A percentile compares a stretch with the other conserved stretches of the same genome.
phyloP scores from a whole-genome alignment of 306 rosid species.

The Vicia villosa region DNA sequence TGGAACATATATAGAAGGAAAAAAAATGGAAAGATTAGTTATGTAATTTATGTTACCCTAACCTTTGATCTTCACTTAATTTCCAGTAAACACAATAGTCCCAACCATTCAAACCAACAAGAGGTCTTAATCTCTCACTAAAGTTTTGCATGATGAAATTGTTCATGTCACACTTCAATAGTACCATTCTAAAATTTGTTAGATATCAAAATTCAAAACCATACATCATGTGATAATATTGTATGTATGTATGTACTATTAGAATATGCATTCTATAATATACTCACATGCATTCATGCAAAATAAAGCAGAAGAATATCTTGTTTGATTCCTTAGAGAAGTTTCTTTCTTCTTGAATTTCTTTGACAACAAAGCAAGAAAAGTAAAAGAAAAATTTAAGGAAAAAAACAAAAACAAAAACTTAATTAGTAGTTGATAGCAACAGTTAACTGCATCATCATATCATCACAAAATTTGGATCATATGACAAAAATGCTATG shows the following conservation, averaged over 20 bases:
- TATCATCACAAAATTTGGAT: slow-evolving; percentile 34
- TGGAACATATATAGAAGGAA: background rate
- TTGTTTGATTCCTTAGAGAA: slow-evolving; percentile 2
- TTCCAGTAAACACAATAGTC: slow-evolving; percentile 83
- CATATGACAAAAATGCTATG: background rate
- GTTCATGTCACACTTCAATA: slow-evolving; percentile 57
- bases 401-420: too few species aligned
- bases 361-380: background rate
- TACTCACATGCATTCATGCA: slow-evolving; percentile 29
- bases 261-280: slow-evolving; percentile 16
- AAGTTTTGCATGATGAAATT: slow-evolving; percentile 53
- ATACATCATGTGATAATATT: slow-evolving; percentile 1
- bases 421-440: slow-evolving; percentile 45
- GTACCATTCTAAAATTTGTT: slow-evolving; percentile 38
- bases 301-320: slow-evolving; percentile 8
- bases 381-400: slow-evolving; percentile 16
- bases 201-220: slow-evolving; percentile 33
- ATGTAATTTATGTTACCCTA: background rate
- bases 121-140: slow-evolving; percentile 73
- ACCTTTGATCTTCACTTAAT: slow-evolving; percentile 88
- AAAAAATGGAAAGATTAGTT: background rate
- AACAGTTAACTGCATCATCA: slow-evolving; percentile 59
- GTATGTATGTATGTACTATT: slow-evolving; percentile 11
- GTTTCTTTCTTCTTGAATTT: too few species aligned
- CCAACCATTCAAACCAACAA: slow-evolving; percentile 80